Percentiles rank a stretch among this genome's conserved stretches.
phyloP scores from a whole-genome alignment of 495 filamentous ascomycete genomes.

The Penicillium alfredii region DNA sequence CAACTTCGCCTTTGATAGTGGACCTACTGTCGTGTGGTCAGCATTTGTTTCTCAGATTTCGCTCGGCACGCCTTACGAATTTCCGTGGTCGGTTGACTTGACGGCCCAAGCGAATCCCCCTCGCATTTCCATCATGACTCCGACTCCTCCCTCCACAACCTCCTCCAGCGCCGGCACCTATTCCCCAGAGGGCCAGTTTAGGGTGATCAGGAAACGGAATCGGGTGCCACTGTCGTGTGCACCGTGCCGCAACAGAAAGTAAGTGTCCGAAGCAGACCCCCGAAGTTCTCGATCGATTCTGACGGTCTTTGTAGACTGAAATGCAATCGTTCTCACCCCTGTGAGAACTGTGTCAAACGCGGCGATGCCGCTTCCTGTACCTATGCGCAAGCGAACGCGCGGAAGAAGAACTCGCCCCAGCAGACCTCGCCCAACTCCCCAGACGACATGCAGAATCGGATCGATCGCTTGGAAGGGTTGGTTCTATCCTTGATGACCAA shows the following conservation, averaged over 20 bases:
- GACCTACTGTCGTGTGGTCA: too few species aligned
- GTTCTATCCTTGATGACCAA: slow-evolving; percentile 96
- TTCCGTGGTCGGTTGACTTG: too few species aligned
- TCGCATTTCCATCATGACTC: slow-evolving; percentile 54
- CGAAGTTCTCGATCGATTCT: slow-evolving; percentile 13
- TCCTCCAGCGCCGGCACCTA: slow-evolving; percentile 66
- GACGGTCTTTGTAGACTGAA: slow-evolving; percentile 59
- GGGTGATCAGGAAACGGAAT: slow-evolving; percentile 90
- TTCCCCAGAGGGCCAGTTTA: slow-evolving; percentile 86
- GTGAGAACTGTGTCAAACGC: slow-evolving; percentile 92
- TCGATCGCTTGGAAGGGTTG: slow-evolving; percentile 91
- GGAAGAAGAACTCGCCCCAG: slow-evolving; percentile 67
- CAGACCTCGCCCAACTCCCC: slow-evolving; percentile 55
- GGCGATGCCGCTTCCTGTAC: slow-evolving; percentile 78
- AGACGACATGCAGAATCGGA: slow-evolving; percentile 98
- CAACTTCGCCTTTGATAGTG: neutral
- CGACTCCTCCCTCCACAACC: slow-evolving; percentile 84
- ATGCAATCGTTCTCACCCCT: slow-evolving; percentile 88
- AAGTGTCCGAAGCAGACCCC: slow-evolving; percentile 40
- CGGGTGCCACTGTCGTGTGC: slow-evolving; percentile 90
- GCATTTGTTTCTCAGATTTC: too few species aligned
- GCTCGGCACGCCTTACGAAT: neutral
- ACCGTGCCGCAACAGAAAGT: slow-evolving; percentile 94
- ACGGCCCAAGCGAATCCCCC: neutral
- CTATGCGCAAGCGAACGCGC: slow-evolving; percentile 73